A percentile compares a stretch with the other conserved stretches of the same genome.
phyloP scores from a whole-genome alignment of 139 green algal species.

The Helicosporidium sp. region DNA sequence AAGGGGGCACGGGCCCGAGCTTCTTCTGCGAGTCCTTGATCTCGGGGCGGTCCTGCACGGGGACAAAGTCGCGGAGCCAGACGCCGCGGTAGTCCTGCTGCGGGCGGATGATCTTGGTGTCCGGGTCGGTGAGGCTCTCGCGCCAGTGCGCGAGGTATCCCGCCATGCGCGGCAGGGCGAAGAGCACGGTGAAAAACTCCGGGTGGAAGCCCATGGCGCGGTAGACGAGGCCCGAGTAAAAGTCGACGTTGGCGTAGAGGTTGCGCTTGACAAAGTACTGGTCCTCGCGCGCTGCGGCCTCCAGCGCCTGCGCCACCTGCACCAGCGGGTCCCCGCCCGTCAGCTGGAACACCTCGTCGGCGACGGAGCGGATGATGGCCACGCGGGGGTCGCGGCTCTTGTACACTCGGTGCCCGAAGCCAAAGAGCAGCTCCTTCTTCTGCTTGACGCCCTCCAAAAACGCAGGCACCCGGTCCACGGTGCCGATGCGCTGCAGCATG shows the following conservation, averaged over 20 bases:
- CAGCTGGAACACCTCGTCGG: slow-evolving; percentile 72
- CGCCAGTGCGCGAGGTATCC: slow-evolving; percentile 94
- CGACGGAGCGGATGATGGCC: slow-evolving; percentile 59
- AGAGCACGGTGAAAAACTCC: slow-evolving; percentile 96
- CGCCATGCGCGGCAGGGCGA: slow-evolving; percentile 77
- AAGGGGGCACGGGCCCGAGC: slow-evolving; percentile 39
- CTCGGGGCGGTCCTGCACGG: slow-evolving; percentile 18
- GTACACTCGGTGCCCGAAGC: slow-evolving; percentile 96
- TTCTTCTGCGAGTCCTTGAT: too few relatives aligned
- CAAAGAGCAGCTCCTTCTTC: slow-evolving; percentile 72
- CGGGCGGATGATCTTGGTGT: slow-evolving; percentile 88
- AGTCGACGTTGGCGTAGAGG: slow-evolving; percentile 99
- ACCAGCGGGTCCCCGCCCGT: slow-evolving; percentile 86
- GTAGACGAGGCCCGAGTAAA: slow-evolving; percentile 82
- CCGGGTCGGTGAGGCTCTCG: slow-evolving; percentile 79
- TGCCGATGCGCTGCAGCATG: slow-evolving; percentile 84
- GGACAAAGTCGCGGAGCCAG: slow-evolving; percentile 69
- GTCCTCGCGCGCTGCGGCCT: slow-evolving; percentile 49
- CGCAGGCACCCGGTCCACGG: slow-evolving; percentile 40
- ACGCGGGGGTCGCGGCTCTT: slow-evolving; percentile 97
- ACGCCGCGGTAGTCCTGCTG: slow-evolving; percentile 92
- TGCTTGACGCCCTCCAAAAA: slow-evolving; percentile 62
- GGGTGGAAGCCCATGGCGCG: slow-evolving; percentile 89
- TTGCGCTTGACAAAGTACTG: slow-evolving; percentile 73
- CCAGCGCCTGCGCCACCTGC: slow-evolving; percentile 71